phyloP scores from a whole-genome alignment of 768 basidiomycete species.

The Lanmaoa pseudosensibilis region DNA sequence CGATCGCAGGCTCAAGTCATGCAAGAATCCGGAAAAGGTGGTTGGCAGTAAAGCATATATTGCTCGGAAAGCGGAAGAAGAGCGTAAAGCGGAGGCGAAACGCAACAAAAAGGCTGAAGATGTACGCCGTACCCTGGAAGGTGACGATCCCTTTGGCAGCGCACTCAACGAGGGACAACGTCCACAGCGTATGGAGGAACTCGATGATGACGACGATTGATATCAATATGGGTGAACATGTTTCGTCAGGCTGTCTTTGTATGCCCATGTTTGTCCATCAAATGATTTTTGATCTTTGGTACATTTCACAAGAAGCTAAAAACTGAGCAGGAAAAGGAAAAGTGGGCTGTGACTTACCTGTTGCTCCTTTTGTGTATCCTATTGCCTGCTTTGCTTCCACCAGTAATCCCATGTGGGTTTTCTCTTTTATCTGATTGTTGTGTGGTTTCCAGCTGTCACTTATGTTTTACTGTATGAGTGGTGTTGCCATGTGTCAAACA shows the following conservation, averaged over 20 bases:
- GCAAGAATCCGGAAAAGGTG: conserved; percentile 96
- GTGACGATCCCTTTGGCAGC: conserved; percentile 72
- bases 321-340: no score
- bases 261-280: not conserved
- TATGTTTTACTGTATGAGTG: no score
- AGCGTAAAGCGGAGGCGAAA: conserved; percentile 67
- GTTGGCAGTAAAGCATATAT: conserved; percentile 84
- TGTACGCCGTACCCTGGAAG: conserved; percentile 43
- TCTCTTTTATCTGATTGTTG: no score
- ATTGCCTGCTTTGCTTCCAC: no score
- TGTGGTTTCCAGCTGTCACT: no score
- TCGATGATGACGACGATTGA: conserved; percentile 49
- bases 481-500: no score
- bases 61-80: conserved; percentile 69
- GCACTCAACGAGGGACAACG: conserved; percentile 41
- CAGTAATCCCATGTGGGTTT: no score
- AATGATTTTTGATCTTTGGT: not conserved
- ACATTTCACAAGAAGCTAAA: not conserved
- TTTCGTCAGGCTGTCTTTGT: not conserved
- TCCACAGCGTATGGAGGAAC: conserved; percentile 33
- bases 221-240: not conserved
- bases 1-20: conserved; percentile 80
- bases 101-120: conserved; percentile 60
- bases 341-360: no score
- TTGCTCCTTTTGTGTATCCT: no score